phyloP scores from a whole-genome alignment of 1,284 basidiomycete species.

The Rhodotorula sp. region DNA sequence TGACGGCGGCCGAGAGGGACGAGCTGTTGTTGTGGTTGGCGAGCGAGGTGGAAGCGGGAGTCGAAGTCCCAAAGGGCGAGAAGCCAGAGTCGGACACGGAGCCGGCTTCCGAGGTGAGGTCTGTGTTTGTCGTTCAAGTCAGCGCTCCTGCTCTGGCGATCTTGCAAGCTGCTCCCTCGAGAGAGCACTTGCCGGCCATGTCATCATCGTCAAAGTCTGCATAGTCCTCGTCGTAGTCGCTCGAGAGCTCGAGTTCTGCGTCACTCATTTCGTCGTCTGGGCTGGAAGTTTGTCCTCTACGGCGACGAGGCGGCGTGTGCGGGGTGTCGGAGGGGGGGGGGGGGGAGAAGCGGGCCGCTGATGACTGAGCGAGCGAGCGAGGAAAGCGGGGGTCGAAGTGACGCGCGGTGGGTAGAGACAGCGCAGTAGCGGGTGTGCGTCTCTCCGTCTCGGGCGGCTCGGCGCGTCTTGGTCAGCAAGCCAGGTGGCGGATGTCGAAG shows the following conservation, averaged over 20 bases:
- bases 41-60: slow-evolving; percentile 14
- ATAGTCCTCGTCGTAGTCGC: slow-evolving; percentile 24
- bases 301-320: neutral
- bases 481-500: too few relatives aligned
- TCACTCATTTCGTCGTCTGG: slow-evolving; percentile 20
- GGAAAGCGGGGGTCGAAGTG: neutral
- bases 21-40: neutral
- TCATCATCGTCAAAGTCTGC: slow-evolving; percentile 23
- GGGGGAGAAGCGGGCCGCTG: neutral
- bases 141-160: too few relatives aligned
- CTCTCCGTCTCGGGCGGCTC: neutral
- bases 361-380: neutral
- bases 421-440: neutral
- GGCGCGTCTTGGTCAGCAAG: too few relatives aligned
- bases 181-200: slow-evolving; percentile 14
- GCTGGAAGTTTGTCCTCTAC: neutral
- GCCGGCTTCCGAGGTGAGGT: slow-evolving; percentile 20
- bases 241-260: slow-evolving; percentile 19
- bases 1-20: slow-evolving; percentile 40
- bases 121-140: neutral
- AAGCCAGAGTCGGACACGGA: slow-evolving; percentile 32
- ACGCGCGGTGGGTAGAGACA: neutral
- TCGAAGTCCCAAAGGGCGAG: slow-evolving; percentile 29
- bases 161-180: too few relatives aligned
- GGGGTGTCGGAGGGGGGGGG: neutral